Conservation (phyloP, 768 basidiomycete species). For the Pisolithus albus region DNA sequence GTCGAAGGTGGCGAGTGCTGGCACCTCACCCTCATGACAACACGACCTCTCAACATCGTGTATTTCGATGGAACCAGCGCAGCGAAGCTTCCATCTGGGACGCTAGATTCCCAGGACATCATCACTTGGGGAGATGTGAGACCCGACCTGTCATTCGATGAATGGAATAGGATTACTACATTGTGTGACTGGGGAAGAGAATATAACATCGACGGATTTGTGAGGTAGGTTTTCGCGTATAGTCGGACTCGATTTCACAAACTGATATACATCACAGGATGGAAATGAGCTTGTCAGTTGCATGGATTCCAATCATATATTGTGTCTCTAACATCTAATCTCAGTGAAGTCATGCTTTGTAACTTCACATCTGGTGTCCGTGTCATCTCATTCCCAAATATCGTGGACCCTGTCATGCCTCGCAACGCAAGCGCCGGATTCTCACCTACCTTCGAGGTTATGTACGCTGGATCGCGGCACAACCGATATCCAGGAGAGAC, state of each 20-base stretch:
- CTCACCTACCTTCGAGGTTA: background rate
- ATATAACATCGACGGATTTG: background rate
- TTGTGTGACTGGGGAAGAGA: constrained; percentile 12
- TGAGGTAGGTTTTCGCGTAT: no score
- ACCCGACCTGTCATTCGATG: constrained; percentile 14
- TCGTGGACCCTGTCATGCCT: background rate
- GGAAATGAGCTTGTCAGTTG: constrained; percentile 44
- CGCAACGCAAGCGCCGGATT: background rate
- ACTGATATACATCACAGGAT: constrained; percentile 23
- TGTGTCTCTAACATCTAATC: background rate
- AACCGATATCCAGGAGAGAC: constrained; percentile 21
- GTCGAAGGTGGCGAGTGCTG: constrained; percentile 14
- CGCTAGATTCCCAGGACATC: constrained; percentile 33
- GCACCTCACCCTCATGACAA: constrained; percentile 25
- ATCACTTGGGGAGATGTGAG: constrained; percentile 23
- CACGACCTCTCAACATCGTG: constrained; percentile 23
- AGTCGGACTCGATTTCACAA: no score
- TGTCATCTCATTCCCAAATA: background rate
- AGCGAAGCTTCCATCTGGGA: constrained; percentile 24
- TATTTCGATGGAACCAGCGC: constrained; percentile 30
- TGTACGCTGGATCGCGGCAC: constrained; percentile 1
- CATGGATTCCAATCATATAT: background rate
- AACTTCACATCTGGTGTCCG: constrained; percentile 27
- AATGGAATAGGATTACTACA: constrained; percentile 19
- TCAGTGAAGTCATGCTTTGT: background rate